Evolutionary conservation across 2,329 filamentous ascomycete genomes (phyloP).

Genomic region (Reticulascus tulasneorum): DNA sequence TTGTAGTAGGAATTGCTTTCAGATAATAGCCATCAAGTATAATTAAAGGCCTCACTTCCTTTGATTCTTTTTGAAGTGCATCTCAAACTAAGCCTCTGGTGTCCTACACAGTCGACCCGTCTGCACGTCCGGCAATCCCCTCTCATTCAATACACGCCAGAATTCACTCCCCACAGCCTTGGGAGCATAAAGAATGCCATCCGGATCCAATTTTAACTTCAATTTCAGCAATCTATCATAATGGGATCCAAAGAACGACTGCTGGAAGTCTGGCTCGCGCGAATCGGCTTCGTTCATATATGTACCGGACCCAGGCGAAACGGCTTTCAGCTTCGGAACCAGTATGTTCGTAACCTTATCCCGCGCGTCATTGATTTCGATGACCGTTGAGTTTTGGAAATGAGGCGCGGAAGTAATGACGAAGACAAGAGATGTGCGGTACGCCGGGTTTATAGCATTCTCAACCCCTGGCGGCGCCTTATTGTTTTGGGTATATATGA

Average conservation of each 20-base stretch:
- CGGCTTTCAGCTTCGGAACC: constrained; percentile 24
- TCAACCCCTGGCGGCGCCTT: constrained; percentile 11
- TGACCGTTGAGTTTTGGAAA: constrained; percentile 3
- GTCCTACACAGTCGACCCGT: too few relatives aligned
- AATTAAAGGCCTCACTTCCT: too few relatives aligned
- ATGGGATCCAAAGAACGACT: constrained; percentile 25
- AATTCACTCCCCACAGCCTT: constrained; percentile 24
- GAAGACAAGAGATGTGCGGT: constrained; percentile 1
- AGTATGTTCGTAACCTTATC: constrained; percentile 25
- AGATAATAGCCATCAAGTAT: too few relatives aligned
- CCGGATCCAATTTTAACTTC: constrained; percentile 27
- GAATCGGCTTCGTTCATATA: constrained; percentile 28
- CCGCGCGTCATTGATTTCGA: constrained; percentile 16
- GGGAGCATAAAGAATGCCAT: constrained; percentile 22
- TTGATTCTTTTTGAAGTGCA: too few relatives aligned
- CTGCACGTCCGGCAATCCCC: too few relatives aligned
- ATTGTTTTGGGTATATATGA: constrained; percentile 14
- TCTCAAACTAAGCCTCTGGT: too few relatives aligned
- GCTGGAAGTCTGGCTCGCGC: constrained; percentile 24
- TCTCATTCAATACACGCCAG: too few relatives aligned
- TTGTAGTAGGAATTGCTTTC: too few relatives aligned
- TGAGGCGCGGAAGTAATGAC: constrained; percentile 2
- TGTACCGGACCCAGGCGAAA: constrained; percentile 19
- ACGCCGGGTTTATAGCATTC: constrained; percentile 3
- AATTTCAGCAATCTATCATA: constrained; percentile 21